These are phyloP conservation scores for Cafeteria roenbergensis DNA, from an alignment of 108 stramenopile species.

Conservation along the genomic window DNA sequence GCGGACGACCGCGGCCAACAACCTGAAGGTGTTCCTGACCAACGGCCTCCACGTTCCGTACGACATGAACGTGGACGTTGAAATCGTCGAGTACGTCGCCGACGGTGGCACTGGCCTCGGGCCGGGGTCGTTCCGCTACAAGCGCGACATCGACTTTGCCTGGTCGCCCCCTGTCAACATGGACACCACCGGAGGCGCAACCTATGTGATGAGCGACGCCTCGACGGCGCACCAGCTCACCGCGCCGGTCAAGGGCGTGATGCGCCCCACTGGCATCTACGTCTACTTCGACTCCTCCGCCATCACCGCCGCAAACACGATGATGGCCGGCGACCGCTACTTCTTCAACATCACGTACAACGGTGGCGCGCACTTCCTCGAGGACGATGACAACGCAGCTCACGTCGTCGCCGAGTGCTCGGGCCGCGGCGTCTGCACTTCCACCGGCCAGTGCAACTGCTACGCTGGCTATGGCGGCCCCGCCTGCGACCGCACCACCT, in stretches of 20 bases:
- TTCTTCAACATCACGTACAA: neutral
- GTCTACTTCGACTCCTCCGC: neutral
- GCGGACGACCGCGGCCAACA: too few species aligned
- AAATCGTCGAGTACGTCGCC: neutral
- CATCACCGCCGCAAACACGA: neutral
- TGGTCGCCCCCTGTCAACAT: neutral
- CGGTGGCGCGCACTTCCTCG: neutral
- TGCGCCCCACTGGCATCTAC: neutral
- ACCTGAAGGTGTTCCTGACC: neutral
- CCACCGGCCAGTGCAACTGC: constrained; percentile 54
- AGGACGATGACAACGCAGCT: constrained; percentile 27
- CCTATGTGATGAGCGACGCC: neutral
- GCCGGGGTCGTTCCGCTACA: neutral
- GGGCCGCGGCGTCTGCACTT: constrained; percentile 56
- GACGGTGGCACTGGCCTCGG: too few species aligned
- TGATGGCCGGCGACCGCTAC: neutral
- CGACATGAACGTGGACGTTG: neutral
- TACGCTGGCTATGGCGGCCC: constrained; percentile 61
- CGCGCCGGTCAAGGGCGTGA: neutral
- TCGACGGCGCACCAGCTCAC: neutral
- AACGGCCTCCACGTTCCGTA: neutral
- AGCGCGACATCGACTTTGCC: neutral
- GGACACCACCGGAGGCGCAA: neutral
- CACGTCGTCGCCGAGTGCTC: constrained; percentile 63
- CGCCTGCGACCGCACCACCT: constrained; percentile 59